Percentiles rank a stretch among this genome's conserved stretches.
phyloP scores from a whole-genome alignment of 345 rosid genomes.

The Luvunga scandens region DNA sequence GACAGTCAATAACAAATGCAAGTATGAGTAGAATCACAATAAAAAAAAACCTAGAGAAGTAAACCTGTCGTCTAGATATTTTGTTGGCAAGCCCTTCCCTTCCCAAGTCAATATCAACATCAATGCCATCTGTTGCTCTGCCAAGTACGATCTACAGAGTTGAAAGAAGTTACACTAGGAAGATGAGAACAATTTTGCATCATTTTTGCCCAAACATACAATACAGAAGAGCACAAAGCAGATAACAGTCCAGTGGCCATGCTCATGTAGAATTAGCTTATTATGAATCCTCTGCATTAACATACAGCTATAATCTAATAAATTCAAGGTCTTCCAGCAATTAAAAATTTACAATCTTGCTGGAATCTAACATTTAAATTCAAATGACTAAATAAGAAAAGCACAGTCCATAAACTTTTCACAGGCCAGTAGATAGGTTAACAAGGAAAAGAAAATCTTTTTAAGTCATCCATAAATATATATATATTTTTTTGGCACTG shows the following conservation, averaged over 20 bases:
- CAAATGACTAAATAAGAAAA: background rate
- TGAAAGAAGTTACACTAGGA: constrained; percentile 13
- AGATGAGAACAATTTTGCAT: constrained; percentile 5
- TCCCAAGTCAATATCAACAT: constrained; percentile 80
- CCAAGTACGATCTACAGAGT: constrained; percentile 79
- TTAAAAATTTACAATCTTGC: background rate
- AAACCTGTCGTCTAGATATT: constrained; percentile 83
- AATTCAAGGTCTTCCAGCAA: background rate
- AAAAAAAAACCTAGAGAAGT: constrained; percentile 4
- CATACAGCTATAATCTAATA: background rate
- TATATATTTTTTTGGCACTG: background rate
- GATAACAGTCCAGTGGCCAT: background rate
- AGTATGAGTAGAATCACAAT: background rate
- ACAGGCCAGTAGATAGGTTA: background rate
- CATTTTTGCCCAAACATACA: background rate
- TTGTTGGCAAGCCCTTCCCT: constrained; percentile 60
- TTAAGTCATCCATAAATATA: background rate
- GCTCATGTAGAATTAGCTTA: background rate
- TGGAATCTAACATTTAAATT: background rate
- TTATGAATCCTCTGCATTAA: background rate
- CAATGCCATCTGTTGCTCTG: constrained; percentile 68
- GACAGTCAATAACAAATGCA: background rate
- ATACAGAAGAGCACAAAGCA: background rate
- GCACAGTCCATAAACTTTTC: background rate
- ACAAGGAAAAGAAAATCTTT: background rate